Base-by-base conservation (phyloP, 805 yeast genomes). In the Torulaspora quercuum region DNA sequence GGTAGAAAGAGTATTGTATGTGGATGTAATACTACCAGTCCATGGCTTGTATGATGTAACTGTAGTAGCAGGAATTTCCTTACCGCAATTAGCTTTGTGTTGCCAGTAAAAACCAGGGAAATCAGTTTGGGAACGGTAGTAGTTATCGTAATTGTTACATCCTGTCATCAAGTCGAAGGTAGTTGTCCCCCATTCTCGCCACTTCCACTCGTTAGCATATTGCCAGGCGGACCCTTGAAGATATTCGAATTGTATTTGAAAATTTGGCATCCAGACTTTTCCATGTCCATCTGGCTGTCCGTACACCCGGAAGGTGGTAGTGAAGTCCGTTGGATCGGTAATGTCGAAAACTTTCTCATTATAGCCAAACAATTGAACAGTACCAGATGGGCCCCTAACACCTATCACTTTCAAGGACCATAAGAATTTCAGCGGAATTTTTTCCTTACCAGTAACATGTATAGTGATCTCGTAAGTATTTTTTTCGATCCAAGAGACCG, bases 41-140 rank as follows among this genome's bases (percentile, higher is more conserved):
- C n/a, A n/a, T n/a, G n/a, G n/a, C n/a, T n/a, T n/a, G n/a, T n/a
- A n/a, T n/a, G n/a, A 21, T 5, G n/a, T 15, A 22, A 21, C 18
- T 21, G 11, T 3, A 23, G 28, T 12, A 13, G 27, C 21, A 10
- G 23, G 4, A 23, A 14, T 15, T 23, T 21, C 28, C 14, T 31
- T 25, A 10, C 27, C 21, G 16, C 33, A 37, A n/a, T 19, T 12
- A 16, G 29, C 36, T 14, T 26, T 37, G 17, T 21, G 23, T 7
- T 13, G 35, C 55, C 53, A 50, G 30, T 33, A 39, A 25, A 22
- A 50, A 6, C 50, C 51, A 8, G 55, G 48, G 27, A 52, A 39
- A 33, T 44, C 42, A 6, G 52, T 46, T 33, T 48, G 49, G 8
- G 55, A 48, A 20, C 42, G 39, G 3, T 46, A 48, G 25, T 44